Base-by-base conservation (phyloP, 1,284 basidiomycete species). In the Cutaneotrichosporon sp. region DNA sequence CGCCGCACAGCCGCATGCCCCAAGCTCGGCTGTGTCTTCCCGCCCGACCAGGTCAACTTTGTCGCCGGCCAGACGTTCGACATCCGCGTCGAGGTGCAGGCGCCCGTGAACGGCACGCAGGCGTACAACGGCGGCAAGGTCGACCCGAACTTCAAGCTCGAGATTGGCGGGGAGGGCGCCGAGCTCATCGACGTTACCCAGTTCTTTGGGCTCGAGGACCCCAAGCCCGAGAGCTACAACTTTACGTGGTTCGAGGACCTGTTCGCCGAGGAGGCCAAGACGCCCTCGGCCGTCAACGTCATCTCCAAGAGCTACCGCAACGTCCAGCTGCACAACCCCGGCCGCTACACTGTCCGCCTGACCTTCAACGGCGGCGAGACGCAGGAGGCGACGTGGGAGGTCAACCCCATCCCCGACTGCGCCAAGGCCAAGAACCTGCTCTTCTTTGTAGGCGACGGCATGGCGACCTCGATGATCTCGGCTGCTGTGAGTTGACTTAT, bases 381-480 rank as follows among this genome's bases (percentile, higher is more conserved):
- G 69, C 68, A 66, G 22, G 34, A 60, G 56, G 61, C 65, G 67
- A 68, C 76, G 67, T 70, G 69, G 36, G 68, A 67, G 29, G 80
- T 81, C 27, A 67, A 67, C n/a, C 69, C 69, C 20, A 59, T 78
- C 10, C 64, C 73, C 20, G 65, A 73, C 43, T 63, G 65, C 54
- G 65, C 66, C 43, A 73, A 72, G 66, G 78, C 78, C 60, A 80
- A 79, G 69, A 80, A 79, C 65, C 69, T 81, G 31, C 76, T 81
- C 63, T 67, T 80, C 62, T 81, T 81, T 58, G 68, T 81, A 43
- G 77, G 74, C 31, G 78, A 78, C 56, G 76, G 77, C 59, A 79
- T 79, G 76, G 74, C 74, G 45, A 63, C 67, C 22, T 74, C 72
- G 16, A 75, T 77, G 70, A 67, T 78, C 54, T 70, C 71, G 10